Conservation (phyloP, 2,329 filamentous ascomycete species). For the Pezicula neosporulosa region DNA sequence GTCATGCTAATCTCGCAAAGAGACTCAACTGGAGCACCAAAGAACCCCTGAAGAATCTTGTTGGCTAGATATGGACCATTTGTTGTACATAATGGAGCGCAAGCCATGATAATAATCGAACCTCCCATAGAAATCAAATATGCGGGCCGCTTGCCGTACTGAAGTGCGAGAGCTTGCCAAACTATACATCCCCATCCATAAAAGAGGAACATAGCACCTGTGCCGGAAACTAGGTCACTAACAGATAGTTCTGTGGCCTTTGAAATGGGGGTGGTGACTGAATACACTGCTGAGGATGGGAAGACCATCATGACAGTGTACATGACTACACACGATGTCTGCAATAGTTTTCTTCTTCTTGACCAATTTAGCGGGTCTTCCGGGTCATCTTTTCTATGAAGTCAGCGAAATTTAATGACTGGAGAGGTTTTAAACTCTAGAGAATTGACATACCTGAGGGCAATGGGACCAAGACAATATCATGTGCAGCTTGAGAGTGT, state of each 20-base stretch:
- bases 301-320: conserved; percentile 46
- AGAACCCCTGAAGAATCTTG: conserved; percentile 22
- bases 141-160: conserved; percentile 45
- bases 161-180: conserved; percentile 49
- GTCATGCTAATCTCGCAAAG: conserved; percentile 28
- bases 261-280: conserved; percentile 42
- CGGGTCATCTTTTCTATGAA: conserved; percentile 24
- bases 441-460: conserved; percentile 20
- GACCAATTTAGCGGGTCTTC: conserved; percentile 36
- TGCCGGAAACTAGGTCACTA: conserved; percentile 41
- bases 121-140: conserved; percentile 38
- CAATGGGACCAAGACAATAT: conserved; percentile 24
- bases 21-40: conserved; percentile 21
- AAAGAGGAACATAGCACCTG: conserved; percentile 47
- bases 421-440: too few relatives aligned
- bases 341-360: conserved; percentile 26
- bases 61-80: conserved; percentile 17
- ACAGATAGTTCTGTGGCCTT: conserved; percentile 40
- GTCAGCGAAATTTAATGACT: background rate
- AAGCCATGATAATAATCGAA: conserved; percentile 31
- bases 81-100: conserved; percentile 21
- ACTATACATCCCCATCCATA: conserved; percentile 48
- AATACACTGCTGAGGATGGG: conserved; percentile 43
- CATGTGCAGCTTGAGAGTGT: conserved; percentile 18
- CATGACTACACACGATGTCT: conserved; percentile 24